Base-by-base conservation (phyloP, 2,329 filamentous ascomycete genomes). In the Phialophora expanda region DNA sequence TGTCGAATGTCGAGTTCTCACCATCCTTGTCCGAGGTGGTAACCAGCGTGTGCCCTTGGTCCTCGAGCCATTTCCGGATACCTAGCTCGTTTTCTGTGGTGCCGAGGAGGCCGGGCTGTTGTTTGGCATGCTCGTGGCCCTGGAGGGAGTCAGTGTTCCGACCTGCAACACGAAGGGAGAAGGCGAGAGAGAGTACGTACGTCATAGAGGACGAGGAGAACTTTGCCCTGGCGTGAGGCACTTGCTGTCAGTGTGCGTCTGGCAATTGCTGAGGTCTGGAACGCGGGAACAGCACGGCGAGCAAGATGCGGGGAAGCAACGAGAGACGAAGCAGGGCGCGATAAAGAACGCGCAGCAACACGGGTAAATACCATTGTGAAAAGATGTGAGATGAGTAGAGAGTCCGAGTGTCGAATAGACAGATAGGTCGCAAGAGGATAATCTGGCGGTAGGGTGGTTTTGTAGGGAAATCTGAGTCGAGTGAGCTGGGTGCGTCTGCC, bases 61-160 rank as follows among this genome's bases (percentile, higher is more conserved):
- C 91, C 85, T 98, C 95, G 74, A 99, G 89, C 94, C 95, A 99
- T 83, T 96, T 93, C 78, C 95, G 89, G 78, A 99, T 85, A 74
- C 95, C 95, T 69, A 99, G 92, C 86, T 99, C 95, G 81, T 98
- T 98, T 86, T 99, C 92, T 56, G 93, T 97, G 70, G 95, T 97
- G 76, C 95, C 95, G 75, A 97, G 88, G 74, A 99, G 87, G 75
- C 87, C 87, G 71, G 93, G 93, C 79, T 96, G 92, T 77, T 97
- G 86, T 81, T 90, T 83, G 83, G 93, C 93, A 84, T 97, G 92
- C 83, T 92, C 84, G 78, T 88, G 86, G 79, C 93, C 87, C 87
- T 89, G 67, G 50, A 50, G 61, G 58, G 22, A 55, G 55, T 60
- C 26, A 57, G 67, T 65, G 50, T 54, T 3, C 12, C 8, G n/a